Percentiles rank a stretch among this genome's conserved stretches.
Conservation (phyloP, 768 basidiomycete species). For the Vararia minispora region DNA sequence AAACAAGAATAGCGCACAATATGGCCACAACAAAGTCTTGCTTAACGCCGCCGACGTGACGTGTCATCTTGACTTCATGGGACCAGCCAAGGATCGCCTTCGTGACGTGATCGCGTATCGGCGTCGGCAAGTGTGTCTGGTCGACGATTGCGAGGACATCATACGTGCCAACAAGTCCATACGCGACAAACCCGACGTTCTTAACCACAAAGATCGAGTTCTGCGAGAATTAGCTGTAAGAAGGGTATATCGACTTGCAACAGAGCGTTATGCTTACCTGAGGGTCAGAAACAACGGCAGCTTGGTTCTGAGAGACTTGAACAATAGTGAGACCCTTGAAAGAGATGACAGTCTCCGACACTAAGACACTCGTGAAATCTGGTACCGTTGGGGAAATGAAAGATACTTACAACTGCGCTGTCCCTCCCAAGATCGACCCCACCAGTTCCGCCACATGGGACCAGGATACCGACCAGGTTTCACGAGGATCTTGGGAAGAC, state of each 20-base stretch:
- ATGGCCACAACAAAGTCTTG: conserved; percentile 70
- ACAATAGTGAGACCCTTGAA: conserved; percentile 77
- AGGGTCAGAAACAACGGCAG: conserved; percentile 70
- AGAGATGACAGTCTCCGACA: conserved; percentile 74
- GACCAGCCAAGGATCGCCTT: conserved; percentile 54
- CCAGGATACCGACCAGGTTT: conserved; percentile 69
- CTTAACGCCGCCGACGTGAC: conserved; percentile 30
- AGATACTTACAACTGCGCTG: conserved; percentile 52
- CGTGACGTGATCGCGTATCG: conserved; percentile 53
- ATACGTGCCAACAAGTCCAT: conserved; percentile 66
- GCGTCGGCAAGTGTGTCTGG: conserved; percentile 62
- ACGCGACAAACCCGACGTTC: conserved; percentile 70
- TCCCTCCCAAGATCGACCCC: conserved; percentile 67
- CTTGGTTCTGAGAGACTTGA: conserved; percentile 80
- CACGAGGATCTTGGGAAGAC: conserved; percentile 65
- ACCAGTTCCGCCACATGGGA: conserved; percentile 74
- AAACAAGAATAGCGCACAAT: conserved; percentile 36
- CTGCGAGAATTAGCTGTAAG: conserved; percentile 15
- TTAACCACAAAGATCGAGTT: conserved; percentile 76
- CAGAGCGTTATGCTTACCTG: conserved; percentile 26
- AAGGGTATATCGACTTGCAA: no score
- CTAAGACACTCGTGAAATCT: conserved; percentile 22
- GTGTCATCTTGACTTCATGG: conserved; percentile 73
- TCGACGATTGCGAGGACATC: conserved; percentile 71
- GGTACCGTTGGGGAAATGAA: not conserved